These are phyloP conservation scores for Fraxinus floribunda DNA, from an alignment of 305 asterid genomes.

Conservation along the genomic window DNA sequence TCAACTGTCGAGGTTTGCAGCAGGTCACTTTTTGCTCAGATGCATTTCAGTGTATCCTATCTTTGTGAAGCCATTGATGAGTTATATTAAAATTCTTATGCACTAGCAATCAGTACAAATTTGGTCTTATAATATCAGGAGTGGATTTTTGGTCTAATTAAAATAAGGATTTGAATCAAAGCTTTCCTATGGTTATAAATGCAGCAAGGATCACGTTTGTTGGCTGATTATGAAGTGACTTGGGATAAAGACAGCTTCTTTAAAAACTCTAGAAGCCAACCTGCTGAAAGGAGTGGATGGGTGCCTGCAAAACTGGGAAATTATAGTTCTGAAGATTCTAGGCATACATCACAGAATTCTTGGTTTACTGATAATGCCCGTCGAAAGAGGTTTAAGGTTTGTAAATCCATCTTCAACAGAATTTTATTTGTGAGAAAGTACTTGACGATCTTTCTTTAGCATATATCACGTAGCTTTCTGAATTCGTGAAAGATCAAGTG, in stretches of 20 bases:
- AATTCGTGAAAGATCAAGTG: neutral
- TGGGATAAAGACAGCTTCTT: slow-evolving; percentile 83
- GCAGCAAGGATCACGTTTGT: slow-evolving; percentile 92
- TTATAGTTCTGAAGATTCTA: slow-evolving; percentile 49
- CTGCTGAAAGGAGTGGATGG: slow-evolving; percentile 68
- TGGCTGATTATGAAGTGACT: slow-evolving; percentile 79
- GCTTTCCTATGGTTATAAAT: slow-evolving; percentile 16
- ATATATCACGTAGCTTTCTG: neutral
- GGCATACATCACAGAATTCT: slow-evolving; percentile 42
- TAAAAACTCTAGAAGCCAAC: slow-evolving; percentile 44
- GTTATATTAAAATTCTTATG: neutral
- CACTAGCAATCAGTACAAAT: slow-evolving; percentile 5
- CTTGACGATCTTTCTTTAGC: neutral
- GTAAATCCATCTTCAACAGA: slow-evolving; percentile 13
- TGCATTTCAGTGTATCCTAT: neutral
- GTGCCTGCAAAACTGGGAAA: slow-evolving; percentile 36
- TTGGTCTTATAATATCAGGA: neutral
- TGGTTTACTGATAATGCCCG: slow-evolving; percentile 57
- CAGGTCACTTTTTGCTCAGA: neutral
- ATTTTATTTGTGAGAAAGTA: neutral
- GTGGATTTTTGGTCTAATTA: slow-evolving; percentile 13
- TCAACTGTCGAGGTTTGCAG: neutral
- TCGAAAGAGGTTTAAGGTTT: slow-evolving; percentile 73
- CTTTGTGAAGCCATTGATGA: neutral
- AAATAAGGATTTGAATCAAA: slow-evolving; percentile 12